These are phyloP conservation scores for Blastocystis sp. DNA, from an alignment of 352 stramenopile genomes.

Conservation along the genomic window DNA sequence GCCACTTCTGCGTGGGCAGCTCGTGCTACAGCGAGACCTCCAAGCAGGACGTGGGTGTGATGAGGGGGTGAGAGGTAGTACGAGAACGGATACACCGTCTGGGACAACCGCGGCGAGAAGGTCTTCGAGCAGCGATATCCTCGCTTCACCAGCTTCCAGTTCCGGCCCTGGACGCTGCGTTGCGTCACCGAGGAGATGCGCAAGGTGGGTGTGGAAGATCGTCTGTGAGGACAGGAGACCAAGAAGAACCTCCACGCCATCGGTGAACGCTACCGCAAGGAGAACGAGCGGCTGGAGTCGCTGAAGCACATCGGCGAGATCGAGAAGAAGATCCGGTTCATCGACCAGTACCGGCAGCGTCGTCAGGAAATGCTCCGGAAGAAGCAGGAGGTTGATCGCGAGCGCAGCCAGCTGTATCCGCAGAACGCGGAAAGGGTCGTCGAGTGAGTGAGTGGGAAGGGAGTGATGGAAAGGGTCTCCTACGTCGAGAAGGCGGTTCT, in stretches of 20 bases:
- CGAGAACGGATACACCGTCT: slow-evolving; percentile 35
- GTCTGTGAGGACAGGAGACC: background rate
- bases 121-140: background rate
- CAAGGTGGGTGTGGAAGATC: background rate
- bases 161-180: background rate
- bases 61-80: background rate
- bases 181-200: background rate
- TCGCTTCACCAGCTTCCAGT: background rate
- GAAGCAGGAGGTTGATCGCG: background rate
- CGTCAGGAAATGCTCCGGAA: background rate
- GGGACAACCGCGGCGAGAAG: background rate
- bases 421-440: background rate
- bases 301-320: slow-evolving; percentile 32
- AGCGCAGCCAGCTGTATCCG: background rate
- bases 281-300: background rate
- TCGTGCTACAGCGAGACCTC: background rate
- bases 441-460: background rate
- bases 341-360: background rate
- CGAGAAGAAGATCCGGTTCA: background rate
- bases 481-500: background rate
- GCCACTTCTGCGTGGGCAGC: background rate
- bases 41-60: slow-evolving; percentile 2
- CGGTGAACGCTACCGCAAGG: background rate
- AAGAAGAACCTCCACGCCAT: background rate
- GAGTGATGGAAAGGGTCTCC: background rate